Evolutionary conservation across 169 alveolate genomes (phyloP).

Genomic region (Cryptosporidium viatorum): DNA sequence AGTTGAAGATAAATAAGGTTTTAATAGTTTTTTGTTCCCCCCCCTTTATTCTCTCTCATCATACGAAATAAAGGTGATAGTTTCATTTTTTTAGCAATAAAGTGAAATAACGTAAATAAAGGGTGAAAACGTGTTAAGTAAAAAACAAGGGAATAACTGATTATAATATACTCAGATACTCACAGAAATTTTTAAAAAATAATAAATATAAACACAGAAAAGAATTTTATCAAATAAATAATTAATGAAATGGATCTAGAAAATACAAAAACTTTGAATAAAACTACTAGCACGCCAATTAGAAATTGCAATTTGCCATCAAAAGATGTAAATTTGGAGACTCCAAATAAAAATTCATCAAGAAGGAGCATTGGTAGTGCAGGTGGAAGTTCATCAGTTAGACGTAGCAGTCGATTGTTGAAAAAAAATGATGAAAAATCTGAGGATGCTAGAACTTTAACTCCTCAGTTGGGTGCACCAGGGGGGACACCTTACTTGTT

Average conservation of each 20-base stretch:
- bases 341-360: constrained; percentile 15
- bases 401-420: constrained; percentile 5
- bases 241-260: constrained; percentile 52
- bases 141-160: not conserved
- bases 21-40: no score
- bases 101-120: not conserved
- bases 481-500: constrained; percentile 69
- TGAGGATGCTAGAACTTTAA: not conserved
- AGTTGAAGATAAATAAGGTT: no score
- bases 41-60: not conserved
- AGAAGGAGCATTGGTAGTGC: constrained; percentile 8
- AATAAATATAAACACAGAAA: not conserved
- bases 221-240: not conserved
- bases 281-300: constrained; percentile 12
- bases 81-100: no score
- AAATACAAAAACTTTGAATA: constrained; percentile 32
- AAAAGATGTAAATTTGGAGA: not conserved
- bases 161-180: not conserved
- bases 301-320: not conserved
- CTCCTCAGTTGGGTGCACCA: constrained; percentile 64
- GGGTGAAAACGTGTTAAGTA: not conserved
- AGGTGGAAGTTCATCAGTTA: constrained; percentile 32
- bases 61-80: not conserved
- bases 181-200: not conserved
- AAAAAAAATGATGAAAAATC: constrained; percentile 4